Percentiles rank a stretch among this genome's conserved stretches.
These are phyloP conservation scores for Saturnispora silvae DNA, from an alignment of 805 yeast genomes.

Conservation along the genomic window DNA sequence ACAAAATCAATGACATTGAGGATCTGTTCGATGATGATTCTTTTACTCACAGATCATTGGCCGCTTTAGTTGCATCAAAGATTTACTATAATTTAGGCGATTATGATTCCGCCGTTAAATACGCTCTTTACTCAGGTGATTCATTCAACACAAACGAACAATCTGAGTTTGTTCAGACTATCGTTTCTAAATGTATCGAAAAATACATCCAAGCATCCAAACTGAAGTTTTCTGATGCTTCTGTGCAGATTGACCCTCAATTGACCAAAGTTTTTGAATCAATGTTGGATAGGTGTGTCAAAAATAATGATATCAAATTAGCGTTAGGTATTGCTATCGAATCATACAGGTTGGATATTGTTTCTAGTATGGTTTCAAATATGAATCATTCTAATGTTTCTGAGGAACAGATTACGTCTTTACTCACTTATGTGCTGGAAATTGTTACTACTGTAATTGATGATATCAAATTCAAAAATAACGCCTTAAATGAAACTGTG, in stretches of 20 bases:
- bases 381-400: conserved; percentile 25
- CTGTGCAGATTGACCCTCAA: conserved; percentile 42
- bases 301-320: conserved; percentile 58
- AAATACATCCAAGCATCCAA: conserved; percentile 63
- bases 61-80: conserved; percentile 88
- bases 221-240: conserved; percentile 27
- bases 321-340: conserved; percentile 90
- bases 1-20: conserved; percentile 77
- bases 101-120: conserved; percentile 80
- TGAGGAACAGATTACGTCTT: conserved; percentile 42
- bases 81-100: conserved; percentile 89
- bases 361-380: conserved; percentile 43
- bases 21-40: conserved; percentile 77
- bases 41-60: conserved; percentile 62
- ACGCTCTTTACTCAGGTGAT: conserved; percentile 75
- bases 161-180: conserved; percentile 86
- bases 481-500: conserved; percentile 54
- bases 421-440: conserved; percentile 66
- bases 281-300: conserved; percentile 76
- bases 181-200: conserved; percentile 86
- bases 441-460: conserved; percentile 53
- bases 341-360: conserved; percentile 74
- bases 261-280: conserved; percentile 66
- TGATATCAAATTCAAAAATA: conserved; percentile 54
- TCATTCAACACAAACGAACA: conserved; percentile 65